Percentiles rank a stretch among this genome's conserved stretches.
Conservation (phyloP, 441 rosid species). For the Metrosideros polymorpha region DNA sequence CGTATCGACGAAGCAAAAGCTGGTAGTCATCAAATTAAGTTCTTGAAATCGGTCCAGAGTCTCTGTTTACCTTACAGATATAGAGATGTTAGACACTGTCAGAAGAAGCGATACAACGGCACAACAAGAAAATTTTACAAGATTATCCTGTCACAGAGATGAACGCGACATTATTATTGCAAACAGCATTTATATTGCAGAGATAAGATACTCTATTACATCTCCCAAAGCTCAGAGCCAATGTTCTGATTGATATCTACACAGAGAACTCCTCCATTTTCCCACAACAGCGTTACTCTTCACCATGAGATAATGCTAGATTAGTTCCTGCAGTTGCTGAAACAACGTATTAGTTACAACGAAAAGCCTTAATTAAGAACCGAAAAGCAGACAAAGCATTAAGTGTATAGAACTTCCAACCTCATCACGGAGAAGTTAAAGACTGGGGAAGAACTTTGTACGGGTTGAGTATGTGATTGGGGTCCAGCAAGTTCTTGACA, state of each 20-base stretch:
- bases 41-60: background rate
- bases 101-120: background rate
- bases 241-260: background rate
- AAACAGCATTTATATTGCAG: background rate
- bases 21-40: background rate
- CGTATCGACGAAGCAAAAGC: background rate
- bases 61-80: background rate
- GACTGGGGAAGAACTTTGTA: conserved; percentile 76
- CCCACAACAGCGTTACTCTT: background rate
- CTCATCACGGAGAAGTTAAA: conserved; percentile 16
- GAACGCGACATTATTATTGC: background rate
- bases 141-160: background rate
- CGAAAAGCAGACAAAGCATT: background rate
- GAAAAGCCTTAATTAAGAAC: background rate
- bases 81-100: background rate
- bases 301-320: background rate
- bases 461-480: conserved; percentile 76
- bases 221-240: background rate
- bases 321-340: background rate
- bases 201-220: background rate
- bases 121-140: background rate
- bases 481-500: conserved; percentile 67
- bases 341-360: background rate
- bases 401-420: conserved; percentile 3
- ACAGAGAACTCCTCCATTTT: background rate